Conservation (phyloP, 345 rosid genomes). For the Bruguiera parviflora region DNA sequence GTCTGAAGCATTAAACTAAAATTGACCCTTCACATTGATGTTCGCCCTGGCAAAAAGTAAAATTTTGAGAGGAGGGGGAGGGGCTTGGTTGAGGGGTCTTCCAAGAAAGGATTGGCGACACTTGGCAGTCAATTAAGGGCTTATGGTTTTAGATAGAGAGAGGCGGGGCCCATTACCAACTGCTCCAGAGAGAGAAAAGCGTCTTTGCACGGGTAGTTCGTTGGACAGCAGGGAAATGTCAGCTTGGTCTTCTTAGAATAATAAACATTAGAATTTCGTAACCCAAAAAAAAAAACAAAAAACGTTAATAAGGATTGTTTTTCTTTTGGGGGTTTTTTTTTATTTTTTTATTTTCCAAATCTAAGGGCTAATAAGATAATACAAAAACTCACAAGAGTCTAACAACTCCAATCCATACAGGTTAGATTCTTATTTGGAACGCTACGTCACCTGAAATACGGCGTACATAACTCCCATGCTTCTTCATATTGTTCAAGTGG, state of each 20-base stretch:
- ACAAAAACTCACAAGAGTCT: conserved; percentile 3
- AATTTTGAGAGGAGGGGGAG: not conserved
- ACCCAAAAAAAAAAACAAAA: too few relatives aligned
- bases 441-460: conserved; percentile 60
- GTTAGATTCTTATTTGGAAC: conserved; percentile 40
- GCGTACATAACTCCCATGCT: conserved; percentile 47
- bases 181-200: conserved; percentile 25
- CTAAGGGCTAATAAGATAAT: not conserved
- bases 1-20: too few relatives aligned
- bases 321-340: not conserved
- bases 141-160: conserved; percentile 7
- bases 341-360: too few relatives aligned
- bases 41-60: too few relatives aligned
- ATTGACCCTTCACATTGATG: too few relatives aligned
- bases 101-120: conserved; percentile 41
- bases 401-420: conserved; percentile 27
- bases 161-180: conserved; percentile 27
- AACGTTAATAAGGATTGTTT: not conserved
- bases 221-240: conserved; percentile 9
- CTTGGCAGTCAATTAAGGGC: conserved; percentile 30
- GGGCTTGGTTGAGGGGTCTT: conserved; percentile 9
- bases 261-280: not conserved
- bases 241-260: not conserved
- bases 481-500: not conserved
- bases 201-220: not conserved